A percentile compares a stretch with the other conserved stretches of the same genome.
Conservation (phyloP, 2,329 filamentous ascomycete species). For the Pleomassaria siparia region DNA sequence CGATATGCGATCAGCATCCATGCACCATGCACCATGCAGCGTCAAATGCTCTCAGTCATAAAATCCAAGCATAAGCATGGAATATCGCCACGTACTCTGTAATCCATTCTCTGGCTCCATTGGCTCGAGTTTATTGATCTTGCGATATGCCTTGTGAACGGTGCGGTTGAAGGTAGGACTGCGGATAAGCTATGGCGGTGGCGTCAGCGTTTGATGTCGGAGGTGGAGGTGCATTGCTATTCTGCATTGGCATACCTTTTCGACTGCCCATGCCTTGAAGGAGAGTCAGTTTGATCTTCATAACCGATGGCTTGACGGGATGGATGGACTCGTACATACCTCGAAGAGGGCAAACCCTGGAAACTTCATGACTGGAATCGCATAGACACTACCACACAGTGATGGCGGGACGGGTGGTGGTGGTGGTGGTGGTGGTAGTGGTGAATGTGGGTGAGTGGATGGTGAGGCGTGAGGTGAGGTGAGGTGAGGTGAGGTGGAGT, state of each 20-base stretch:
- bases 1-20: conserved; percentile 7
- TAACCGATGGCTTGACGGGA: not conserved
- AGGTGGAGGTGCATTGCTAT: conserved; percentile 6
- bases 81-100: conserved; percentile 47
- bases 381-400: conserved; percentile 6
- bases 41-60: conserved; percentile 21
- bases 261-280: conserved; percentile 42
- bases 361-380: conserved; percentile 20
- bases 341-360: conserved; percentile 37
- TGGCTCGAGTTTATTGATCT: conserved; percentile 50
- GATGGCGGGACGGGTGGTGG: conserved; percentile 4
- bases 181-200: conserved; percentile 48
- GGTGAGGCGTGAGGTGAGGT: conserved; percentile 4
- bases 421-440: not conserved
- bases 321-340: conserved; percentile 23
- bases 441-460: conserved; percentile 4
- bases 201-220: conserved; percentile 1
- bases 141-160: conserved; percentile 54
- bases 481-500: too few species aligned
- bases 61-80: not conserved
- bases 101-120: conserved; percentile 38
- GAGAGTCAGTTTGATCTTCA: conserved; percentile 20
- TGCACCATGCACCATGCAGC: too few species aligned
- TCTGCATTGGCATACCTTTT: conserved; percentile 27
- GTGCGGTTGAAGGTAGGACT: conserved; percentile 58